A percentile compares a stretch with the other conserved stretches of the same genome.
phyloP scores from a whole-genome alignment of 371 early-diverging fungal genomes.

The Smittium culicis region DNA sequence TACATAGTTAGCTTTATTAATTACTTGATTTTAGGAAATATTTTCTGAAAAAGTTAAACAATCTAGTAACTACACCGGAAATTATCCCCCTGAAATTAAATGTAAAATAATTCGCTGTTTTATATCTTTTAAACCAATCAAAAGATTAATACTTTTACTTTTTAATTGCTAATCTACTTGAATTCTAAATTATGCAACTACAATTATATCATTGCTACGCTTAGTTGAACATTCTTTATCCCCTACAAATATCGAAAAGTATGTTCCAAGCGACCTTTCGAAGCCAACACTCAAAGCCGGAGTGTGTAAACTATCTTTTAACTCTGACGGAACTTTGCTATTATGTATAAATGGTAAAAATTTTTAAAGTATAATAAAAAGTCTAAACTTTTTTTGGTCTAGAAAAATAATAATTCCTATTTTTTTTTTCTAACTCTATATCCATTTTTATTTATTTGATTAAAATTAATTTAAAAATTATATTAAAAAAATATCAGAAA shows the following conservation, averaged over 20 bases:
- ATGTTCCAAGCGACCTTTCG: slow-evolving; percentile 14
- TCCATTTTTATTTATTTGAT: too few relatives aligned
- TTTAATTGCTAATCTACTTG: too few relatives aligned
- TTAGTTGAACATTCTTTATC: slow-evolving; percentile 14
- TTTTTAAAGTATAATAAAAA: too few relatives aligned
- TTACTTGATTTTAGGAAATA: not conserved
- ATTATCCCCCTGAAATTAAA: not conserved
- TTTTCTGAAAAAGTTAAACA: not conserved
- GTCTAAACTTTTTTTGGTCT: too few relatives aligned
- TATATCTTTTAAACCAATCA: too few relatives aligned
- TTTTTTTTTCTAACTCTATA: too few relatives aligned
- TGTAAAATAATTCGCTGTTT: too few relatives aligned
- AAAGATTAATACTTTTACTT: too few relatives aligned
- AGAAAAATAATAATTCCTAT: too few relatives aligned
- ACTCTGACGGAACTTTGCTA: slow-evolving; percentile 38
- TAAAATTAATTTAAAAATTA: too few relatives aligned
- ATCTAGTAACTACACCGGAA: not conserved
- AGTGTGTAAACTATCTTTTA: slow-evolving; percentile 43
- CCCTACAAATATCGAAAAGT: slow-evolving; percentile 11
- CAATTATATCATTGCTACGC: not conserved
- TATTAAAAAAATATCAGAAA: slow-evolving; percentile 22
- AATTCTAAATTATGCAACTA: too few relatives aligned
- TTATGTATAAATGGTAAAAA: slow-evolving; percentile 28
- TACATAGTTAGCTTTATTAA: not conserved
- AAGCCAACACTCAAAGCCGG: slow-evolving; percentile 32